phyloP scores from a whole-genome alignment of 768 basidiomycete species.

The Pleurotus platypus region DNA sequence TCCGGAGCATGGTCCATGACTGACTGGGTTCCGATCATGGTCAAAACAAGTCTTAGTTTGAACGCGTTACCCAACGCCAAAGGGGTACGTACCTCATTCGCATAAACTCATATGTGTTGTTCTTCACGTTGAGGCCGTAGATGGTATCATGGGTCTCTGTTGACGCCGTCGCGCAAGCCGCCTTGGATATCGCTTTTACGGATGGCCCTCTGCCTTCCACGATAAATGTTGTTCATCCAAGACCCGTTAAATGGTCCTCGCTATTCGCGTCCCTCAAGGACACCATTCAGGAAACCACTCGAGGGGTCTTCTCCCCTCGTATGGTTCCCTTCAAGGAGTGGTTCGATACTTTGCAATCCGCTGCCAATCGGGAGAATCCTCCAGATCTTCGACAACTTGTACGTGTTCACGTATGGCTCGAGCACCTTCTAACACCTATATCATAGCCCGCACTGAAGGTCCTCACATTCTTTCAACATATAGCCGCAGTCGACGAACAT shows the following conservation, averaged over 20 bases:
- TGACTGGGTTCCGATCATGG: slow-evolving; percentile 31
- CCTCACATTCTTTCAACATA: slow-evolving; percentile 20
- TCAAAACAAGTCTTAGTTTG: slow-evolving; percentile 26
- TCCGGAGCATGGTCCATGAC: slow-evolving; percentile 29
- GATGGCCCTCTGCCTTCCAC: slow-evolving; percentile 13
- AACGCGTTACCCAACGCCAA: slow-evolving; percentile 14
- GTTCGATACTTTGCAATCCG: slow-evolving; percentile 13
- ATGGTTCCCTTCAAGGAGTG: slow-evolving; percentile 19
- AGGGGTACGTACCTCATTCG: slow-evolving; percentile 16
- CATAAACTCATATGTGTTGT: neutral
- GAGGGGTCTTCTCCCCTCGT: neutral
- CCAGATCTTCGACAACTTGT: neutral
- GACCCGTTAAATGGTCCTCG: slow-evolving; percentile 26
- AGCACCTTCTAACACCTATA: neutral
- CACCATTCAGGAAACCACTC: slow-evolving; percentile 7
- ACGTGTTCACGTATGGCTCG: too few species aligned
- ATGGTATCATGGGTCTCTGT: slow-evolving; percentile 31
- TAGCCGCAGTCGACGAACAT: slow-evolving; percentile 9
- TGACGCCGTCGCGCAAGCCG: slow-evolving; percentile 20
- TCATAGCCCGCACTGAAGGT: slow-evolving; percentile 32
- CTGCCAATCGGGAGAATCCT: neutral
- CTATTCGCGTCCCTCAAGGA: slow-evolving; percentile 13
- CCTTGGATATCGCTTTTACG: slow-evolving; percentile 27
- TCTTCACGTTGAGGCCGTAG: slow-evolving; percentile 11
- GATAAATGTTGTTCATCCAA: slow-evolving; percentile 32